Base-by-base conservation (phyloP, 2,329 filamentous ascomycete genomes). In the Fusarium goolgardi region DNA sequence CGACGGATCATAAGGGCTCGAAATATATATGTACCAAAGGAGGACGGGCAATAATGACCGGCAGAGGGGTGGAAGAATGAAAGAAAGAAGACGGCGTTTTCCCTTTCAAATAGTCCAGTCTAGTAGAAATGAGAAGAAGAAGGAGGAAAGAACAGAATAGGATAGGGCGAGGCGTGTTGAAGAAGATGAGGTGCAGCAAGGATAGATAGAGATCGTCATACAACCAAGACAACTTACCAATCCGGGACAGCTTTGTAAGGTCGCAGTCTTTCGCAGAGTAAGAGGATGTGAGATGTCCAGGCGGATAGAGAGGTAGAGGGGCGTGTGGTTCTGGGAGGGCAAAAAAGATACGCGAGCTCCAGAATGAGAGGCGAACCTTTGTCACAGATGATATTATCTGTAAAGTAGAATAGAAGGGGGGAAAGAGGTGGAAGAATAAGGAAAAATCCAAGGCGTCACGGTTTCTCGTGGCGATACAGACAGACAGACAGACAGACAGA, bases 121-220 rank as follows among this genome's bases (percentile, higher is more conserved):
- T 51, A 34, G 21, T 32, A 39, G 47, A 23, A 40, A 51, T 51
- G 23, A 29, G 34, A 51, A 21, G 34, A 51, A 21, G 18, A 20
- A 27, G 23, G 16, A 53, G 31, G 13, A 39, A 32, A 18, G 21
- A 34, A 45, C n/a, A 31, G 41, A 31, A 45, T 37, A 62, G 34
- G 20, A 43, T 43, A 59, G 40, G 46, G 31, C 37, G 29, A 31
- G 23, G 46, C 34, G 39, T 35, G 52, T 20, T 68, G 55, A 43
- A 61, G 51, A 62, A 62, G 58, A 64, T 57, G 61, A 60, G 54
- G 32, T 54, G 55, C 49, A 45, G 59, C 46, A 60, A 69, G 59
- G 49, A 64, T 59, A 62, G 29, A 39, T 60, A 70, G 61, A 67
- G 71, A 69, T 71, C 71, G 71, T 73, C 71, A 73, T 73, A 73